Conservation (phyloP, 768 basidiomycete genomes). For the Lentinus brumalis region DNA sequence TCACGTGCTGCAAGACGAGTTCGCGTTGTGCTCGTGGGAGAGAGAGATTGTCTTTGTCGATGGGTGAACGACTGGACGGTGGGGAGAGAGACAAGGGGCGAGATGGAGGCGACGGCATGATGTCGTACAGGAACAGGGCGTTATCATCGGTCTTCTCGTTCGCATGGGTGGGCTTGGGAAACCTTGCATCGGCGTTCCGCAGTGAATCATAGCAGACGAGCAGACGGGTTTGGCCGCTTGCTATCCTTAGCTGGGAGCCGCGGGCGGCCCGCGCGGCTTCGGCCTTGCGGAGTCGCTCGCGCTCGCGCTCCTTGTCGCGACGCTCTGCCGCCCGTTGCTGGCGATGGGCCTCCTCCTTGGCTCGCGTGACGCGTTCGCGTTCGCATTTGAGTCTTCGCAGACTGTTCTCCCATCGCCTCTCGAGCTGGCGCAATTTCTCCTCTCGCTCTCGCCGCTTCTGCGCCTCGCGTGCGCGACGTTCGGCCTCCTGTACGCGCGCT, state of each 20-base stretch:
- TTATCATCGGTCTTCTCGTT: constrained; percentile 16
- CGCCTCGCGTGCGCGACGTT: constrained; percentile 37
- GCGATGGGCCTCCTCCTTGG: constrained; percentile 24
- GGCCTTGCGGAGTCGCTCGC: constrained; percentile 22
- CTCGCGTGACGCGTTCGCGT: constrained; percentile 23
- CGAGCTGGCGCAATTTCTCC: constrained; percentile 26
- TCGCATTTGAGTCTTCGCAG: constrained; percentile 22
- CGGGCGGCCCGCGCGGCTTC: constrained; percentile 25
- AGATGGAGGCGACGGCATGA: constrained; percentile 31
- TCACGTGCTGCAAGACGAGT: constrained; percentile 17
- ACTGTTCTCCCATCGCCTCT: constrained; percentile 33
- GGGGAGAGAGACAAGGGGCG: constrained; percentile 23
- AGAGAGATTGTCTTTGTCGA: constrained; percentile 18
- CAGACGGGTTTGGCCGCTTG: constrained; percentile 22
- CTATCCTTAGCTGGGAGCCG: constrained; percentile 18
- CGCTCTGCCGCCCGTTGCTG: constrained; percentile 23
- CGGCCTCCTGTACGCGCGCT: constrained; percentile 40
- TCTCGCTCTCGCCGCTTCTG: constrained; percentile 35
- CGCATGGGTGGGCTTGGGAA: constrained; percentile 17
- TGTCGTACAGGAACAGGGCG: constrained; percentile 36
- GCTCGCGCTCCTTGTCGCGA: constrained; percentile 27
- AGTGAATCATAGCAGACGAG: constrained; percentile 28
- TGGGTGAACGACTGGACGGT: constrained; percentile 15
- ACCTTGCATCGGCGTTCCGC: constrained; percentile 17
- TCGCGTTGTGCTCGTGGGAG: constrained; percentile 36